Conservation (phyloP, 352 stramenopile species). For the Globisporangium rhizosaccharum region DNA sequence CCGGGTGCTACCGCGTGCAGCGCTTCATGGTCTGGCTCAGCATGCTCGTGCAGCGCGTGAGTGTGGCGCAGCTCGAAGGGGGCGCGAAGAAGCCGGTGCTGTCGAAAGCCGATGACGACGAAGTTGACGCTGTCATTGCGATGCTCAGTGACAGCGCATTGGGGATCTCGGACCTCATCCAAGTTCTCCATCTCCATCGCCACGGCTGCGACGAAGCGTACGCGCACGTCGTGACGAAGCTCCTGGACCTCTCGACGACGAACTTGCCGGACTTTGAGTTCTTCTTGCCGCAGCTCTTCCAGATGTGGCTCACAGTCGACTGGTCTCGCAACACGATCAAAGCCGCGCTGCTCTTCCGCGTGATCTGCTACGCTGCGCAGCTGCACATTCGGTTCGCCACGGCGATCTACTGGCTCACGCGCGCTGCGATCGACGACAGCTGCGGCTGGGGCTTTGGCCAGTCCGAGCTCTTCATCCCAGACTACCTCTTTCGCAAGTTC, state of each 20-base stretch:
- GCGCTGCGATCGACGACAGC: constrained; percentile 70
- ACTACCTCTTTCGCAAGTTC: constrained; percentile 76
- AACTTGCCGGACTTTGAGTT: constrained; percentile 82
- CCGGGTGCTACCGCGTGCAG: constrained; percentile 70
- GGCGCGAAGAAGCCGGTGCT: constrained; percentile 27
- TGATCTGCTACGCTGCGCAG: constrained; percentile 65
- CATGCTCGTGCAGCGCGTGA: constrained; percentile 62
- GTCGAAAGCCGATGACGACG: constrained; percentile 50
- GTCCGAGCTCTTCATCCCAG: constrained; percentile 63
- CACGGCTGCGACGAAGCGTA: constrained; percentile 75
- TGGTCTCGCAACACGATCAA: constrained; percentile 73
- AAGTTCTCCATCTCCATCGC: constrained; percentile 77
- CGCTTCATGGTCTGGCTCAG: constrained; percentile 57
- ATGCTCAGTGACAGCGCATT: constrained; percentile 52
- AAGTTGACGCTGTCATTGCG: constrained; percentile 44
- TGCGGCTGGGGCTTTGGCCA: constrained; percentile 80
- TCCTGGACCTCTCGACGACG: constrained; percentile 51
- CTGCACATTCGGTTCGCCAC: constrained; percentile 77
- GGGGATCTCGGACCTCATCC: constrained; percentile 74
- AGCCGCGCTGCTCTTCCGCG: constrained; percentile 63
- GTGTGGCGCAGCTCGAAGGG: constrained; percentile 34
- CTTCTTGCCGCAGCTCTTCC: constrained; percentile 79
- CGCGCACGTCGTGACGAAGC: constrained; percentile 56
- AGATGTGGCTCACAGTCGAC: constrained; percentile 81
- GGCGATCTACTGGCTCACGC: constrained; percentile 74